Percentiles rank a stretch among this genome's conserved stretches.
phyloP scores from a whole-genome alignment of 2,329 filamentous ascomycete genomes.

The Botrytis byssoidea region DNA sequence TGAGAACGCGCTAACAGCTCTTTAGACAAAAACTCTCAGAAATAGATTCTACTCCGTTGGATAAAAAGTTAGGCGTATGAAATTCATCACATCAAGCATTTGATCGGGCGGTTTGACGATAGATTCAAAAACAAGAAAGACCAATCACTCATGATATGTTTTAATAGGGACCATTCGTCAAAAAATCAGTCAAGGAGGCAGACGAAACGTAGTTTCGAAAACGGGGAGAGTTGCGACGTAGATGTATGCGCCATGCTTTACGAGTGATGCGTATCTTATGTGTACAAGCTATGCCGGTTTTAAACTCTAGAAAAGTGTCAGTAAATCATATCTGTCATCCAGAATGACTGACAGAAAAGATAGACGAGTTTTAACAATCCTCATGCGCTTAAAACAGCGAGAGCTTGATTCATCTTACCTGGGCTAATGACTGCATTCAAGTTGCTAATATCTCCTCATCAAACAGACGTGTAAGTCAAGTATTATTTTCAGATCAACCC shows the following conservation, averaged over 20 bases:
- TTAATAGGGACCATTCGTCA: not conserved
- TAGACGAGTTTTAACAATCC: not conserved
- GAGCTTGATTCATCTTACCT: too few species aligned
- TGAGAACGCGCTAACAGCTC: not conserved
- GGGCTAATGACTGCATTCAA: too few species aligned
- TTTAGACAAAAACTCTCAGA: not conserved
- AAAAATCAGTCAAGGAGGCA: not conserved
- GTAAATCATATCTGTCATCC: not conserved
- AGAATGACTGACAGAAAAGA: too few species aligned
- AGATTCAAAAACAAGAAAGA: not conserved
- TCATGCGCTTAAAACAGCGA: not conserved
- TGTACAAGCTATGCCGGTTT: not conserved
- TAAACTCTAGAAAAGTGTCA: not conserved
- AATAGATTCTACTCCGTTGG: not conserved
- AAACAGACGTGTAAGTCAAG: too few species aligned
- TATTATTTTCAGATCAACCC: too few species aligned
- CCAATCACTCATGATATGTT: not conserved
- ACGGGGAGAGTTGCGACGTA: not conserved
- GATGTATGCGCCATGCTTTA: not conserved
- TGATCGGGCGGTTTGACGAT: not conserved
- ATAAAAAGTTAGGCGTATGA: fast-evolving
- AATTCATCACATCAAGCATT: not conserved
- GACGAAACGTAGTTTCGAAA: too few species aligned
- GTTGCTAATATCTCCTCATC: too few species aligned
- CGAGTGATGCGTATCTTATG: not conserved